Conservation (phyloP, 1,284 basidiomycete genomes). For the Ganoderma lingzhi region DNA sequence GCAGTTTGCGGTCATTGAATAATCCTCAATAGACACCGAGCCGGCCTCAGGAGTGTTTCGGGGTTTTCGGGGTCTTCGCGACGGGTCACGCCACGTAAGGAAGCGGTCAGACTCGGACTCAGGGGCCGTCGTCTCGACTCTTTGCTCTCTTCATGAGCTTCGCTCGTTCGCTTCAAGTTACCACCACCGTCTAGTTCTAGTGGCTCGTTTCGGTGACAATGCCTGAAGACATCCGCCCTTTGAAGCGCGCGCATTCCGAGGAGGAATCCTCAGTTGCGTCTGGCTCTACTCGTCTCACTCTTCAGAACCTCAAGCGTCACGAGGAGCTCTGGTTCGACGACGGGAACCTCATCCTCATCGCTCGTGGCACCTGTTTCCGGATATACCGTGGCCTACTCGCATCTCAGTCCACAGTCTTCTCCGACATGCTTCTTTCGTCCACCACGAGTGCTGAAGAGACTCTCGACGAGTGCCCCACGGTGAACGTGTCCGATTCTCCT, state of each 20-base stretch:
- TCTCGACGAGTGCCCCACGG: conserved; percentile 26
- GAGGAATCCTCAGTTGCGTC: neutral
- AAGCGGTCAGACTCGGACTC: too few species aligned
- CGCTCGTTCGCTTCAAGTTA: too few species aligned
- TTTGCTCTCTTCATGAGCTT: too few species aligned
- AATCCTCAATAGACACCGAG: too few species aligned
- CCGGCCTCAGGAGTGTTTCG: too few species aligned
- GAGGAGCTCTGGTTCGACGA: conserved; percentile 18
- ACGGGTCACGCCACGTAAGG: too few species aligned
- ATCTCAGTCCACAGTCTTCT: conserved; percentile 26
- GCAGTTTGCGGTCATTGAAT: too few species aligned
- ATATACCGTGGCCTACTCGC: conserved; percentile 27
- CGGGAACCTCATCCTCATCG: conserved; percentile 18
- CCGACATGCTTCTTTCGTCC: conserved; percentile 24
- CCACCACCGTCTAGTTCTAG: too few species aligned
- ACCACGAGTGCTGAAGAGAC: conserved; percentile 11
- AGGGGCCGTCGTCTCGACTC: too few species aligned
- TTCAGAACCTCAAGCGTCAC: neutral
- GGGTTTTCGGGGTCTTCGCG: too few species aligned
- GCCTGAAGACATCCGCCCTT: neutral
- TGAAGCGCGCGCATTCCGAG: neutral
- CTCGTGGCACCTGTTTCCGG: conserved; percentile 11
- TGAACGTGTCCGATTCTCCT: conserved; percentile 25
- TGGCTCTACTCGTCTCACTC: neutral
- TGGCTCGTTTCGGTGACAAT: neutral